Evolutionary conservation across 345 rosid species (phyloP).

Genomic region (Syzygium oleosum): DNA sequence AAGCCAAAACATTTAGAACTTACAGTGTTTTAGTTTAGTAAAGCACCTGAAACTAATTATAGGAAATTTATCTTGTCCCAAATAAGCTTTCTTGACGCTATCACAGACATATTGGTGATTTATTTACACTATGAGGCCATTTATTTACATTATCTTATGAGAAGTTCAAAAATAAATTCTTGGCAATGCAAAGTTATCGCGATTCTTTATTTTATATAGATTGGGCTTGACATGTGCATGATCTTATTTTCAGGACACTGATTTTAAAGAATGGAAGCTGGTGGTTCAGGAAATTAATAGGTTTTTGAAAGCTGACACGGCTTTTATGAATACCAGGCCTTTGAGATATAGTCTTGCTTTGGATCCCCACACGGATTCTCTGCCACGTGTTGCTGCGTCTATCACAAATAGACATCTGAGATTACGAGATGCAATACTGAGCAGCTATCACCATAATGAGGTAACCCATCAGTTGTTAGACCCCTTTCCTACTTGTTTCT

Average conservation of each 20-base stretch:
- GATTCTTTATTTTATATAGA: constrained; percentile 1
- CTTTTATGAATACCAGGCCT: constrained; percentile 95
- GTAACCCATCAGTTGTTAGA: constrained; percentile 28
- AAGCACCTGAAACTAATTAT: neutral
- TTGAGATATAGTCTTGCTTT: constrained; percentile 80
- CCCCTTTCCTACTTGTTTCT: constrained; percentile 4
- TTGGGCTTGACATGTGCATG: constrained; percentile 4
- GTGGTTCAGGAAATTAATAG: constrained; percentile 90
- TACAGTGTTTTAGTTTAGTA: neutral
- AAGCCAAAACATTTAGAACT: neutral
- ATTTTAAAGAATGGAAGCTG: constrained; percentile 97
- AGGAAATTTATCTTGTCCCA: neutral
- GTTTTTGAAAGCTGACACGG: constrained; percentile 87
- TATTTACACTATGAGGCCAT: neutral
- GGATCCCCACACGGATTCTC: constrained; percentile 67
- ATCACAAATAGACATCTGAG: constrained; percentile 48
- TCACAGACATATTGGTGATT: neutral
- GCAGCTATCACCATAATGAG: constrained; percentile 88
- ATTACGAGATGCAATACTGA: constrained; percentile 76
- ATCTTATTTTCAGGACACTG: constrained; percentile 71
- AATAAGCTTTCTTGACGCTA: neutral
- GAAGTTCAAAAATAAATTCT: neutral
- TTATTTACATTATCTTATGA: neutral
- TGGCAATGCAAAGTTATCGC: neutral
- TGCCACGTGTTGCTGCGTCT: constrained; percentile 35